Base-by-base conservation (phyloP, 192 early-diverging fungal species). In the Allomyces arbusculus region DNA sequence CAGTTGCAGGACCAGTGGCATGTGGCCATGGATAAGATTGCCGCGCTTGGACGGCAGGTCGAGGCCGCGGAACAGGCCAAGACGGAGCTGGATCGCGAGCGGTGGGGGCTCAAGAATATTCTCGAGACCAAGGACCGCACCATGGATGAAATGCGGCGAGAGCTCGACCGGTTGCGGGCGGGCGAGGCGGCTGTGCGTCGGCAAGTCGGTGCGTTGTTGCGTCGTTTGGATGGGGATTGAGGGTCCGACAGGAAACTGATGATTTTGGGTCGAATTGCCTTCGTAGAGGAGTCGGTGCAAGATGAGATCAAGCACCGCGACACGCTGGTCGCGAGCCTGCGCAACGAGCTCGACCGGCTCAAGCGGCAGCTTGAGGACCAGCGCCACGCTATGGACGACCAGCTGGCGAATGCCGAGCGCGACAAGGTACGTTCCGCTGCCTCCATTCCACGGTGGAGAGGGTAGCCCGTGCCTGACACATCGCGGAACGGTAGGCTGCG, bases 1-100 rank as follows among this genome's bases (percentile, higher is more conserved):
- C 70, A 77, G 67, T 73, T 80, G 23, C 72, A 72, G 14, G 79
- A 81, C 50, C 75, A 79, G 50, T 79, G 82, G 66, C 72, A 69
- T 58, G 44, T 78, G 23, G 77, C 81, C 8, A 40, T 83, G 1
- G 81, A 83, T 65, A 79, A 77, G 62, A 62, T 79, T 12, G 45
- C 24, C 22, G 22, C 45, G 23, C 10, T 64, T 8, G 22, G 40
- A 16, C 40, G 22, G 0, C 22, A 64, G 45, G 8, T 23, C 22
- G 23, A 28, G 24, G 50, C 25, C 0, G 44, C 23, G 9, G 24
- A 43, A 20, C 12, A 20, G 14, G 19, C 7, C 24, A 25, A 61
- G 25, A 25, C 24, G 25, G 33, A 25, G 24, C 61, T 58, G 19
- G 26, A 26, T 20, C 24, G 9, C 19, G 61, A 58, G 19, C 24